Percentiles rank a stretch among this genome's conserved stretches.
Evolutionary conservation across 208 protist species (phyloP).

Genomic region (Wallacemonas sp.): DNA sequence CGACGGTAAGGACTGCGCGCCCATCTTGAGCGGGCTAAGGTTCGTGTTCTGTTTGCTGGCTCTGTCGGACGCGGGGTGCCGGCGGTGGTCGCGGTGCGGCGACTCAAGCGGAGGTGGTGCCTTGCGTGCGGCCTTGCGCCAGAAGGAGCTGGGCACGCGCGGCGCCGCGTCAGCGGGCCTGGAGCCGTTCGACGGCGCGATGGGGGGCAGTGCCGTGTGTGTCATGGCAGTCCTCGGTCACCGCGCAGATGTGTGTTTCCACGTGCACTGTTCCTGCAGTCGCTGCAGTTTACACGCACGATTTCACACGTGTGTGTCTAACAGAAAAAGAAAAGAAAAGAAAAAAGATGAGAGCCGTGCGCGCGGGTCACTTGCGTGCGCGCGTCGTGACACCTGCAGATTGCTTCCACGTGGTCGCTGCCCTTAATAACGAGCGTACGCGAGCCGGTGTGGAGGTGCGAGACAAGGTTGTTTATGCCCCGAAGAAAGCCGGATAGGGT

Average conservation of each 20-base stretch:
- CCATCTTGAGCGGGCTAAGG: background rate
- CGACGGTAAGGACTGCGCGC: background rate
- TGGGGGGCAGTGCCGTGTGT: constrained; percentile 16
- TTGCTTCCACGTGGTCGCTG: no score
- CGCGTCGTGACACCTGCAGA: no score
- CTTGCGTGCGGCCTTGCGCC: constrained; percentile 10
- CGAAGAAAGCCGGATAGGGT: no score
- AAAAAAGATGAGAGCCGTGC: background rate
- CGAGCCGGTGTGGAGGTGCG: no score
- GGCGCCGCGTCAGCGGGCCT: background rate
- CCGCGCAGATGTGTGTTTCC: background rate
- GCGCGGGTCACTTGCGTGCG: no score
- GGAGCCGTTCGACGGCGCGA: background rate
- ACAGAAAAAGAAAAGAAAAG: background rate
- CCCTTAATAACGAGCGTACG: no score
- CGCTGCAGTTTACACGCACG: no score
- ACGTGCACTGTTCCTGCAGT: no score
- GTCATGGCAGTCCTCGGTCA: constrained; percentile 1
- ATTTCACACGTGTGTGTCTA: no score
- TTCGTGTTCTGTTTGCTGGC: background rate
- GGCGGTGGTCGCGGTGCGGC: background rate
- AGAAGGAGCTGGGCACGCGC: constrained; percentile 11
- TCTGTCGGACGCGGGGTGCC: background rate
- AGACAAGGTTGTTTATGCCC: no score
- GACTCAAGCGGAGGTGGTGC: background rate